phyloP scores from a whole-genome alignment of 805 yeast genomes.

The Cyberlindnera samutprakarnensis region DNA sequence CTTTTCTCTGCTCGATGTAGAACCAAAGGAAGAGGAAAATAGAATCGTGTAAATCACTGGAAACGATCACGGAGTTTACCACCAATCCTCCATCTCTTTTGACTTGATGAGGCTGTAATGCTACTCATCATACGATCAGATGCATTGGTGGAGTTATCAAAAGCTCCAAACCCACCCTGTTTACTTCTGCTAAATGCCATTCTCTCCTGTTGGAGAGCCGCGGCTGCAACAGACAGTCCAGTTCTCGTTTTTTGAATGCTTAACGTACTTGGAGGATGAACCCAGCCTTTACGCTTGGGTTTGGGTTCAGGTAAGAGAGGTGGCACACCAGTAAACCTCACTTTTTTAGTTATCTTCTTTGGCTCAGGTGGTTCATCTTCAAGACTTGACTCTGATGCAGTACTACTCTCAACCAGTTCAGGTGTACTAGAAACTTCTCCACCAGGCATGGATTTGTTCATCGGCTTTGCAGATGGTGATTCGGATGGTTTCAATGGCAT shows the following conservation, averaged over 20 bases:
- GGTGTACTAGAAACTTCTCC: constrained; percentile 5
- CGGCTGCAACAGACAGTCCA: constrained; percentile 17
- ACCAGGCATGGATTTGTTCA: constrained; percentile 1
- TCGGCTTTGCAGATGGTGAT: constrained; percentile 6
- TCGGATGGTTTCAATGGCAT: constrained; percentile 2
- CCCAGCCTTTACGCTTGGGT: constrained; percentile 19
- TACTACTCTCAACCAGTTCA: constrained; percentile 6
- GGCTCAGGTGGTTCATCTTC: constrained; percentile 1
- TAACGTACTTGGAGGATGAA: constrained; percentile 13
- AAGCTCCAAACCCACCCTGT: constrained; percentile 19
- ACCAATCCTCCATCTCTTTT: constrained; percentile 11
- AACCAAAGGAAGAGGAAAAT: too few relatives aligned
- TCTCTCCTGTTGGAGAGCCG: constrained; percentile 20
- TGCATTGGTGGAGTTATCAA: constrained; percentile 11
- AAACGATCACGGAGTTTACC: constrained; percentile 9
- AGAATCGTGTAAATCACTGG: neutral
- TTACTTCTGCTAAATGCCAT: constrained; percentile 17
- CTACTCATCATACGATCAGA: constrained; percentile 9
- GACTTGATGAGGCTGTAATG: constrained; percentile 1
- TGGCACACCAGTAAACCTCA: constrained; percentile 23
- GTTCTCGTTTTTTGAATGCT: constrained; percentile 5
- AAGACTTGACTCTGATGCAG: constrained; percentile 7
- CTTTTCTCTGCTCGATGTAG: neutral
- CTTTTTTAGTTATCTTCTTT: constrained; percentile 17
- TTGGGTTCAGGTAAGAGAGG: constrained; percentile 15